Evolutionary conservation across 2,329 filamentous ascomycete species (phyloP).

Genomic region (Neopestalotiopsis sp.): DNA sequence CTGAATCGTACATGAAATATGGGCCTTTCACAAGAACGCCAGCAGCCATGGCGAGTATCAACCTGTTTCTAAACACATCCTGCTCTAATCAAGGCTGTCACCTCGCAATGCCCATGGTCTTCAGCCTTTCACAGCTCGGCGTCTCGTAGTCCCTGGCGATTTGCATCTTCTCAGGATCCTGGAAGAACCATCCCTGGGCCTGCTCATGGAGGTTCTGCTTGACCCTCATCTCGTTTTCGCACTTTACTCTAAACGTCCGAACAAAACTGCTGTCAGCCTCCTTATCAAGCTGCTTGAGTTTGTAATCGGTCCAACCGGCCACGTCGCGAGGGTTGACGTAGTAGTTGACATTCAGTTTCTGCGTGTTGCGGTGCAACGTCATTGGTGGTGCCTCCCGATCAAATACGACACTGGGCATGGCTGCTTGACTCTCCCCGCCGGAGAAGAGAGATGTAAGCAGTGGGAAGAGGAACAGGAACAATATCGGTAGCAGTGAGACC

Average conservation of each 20-base stretch:
- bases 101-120: slow-evolving; percentile 42
- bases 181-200: slow-evolving; percentile 86
- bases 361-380: slow-evolving; percentile 75
- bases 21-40: background rate
- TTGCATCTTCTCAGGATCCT: slow-evolving; percentile 79
- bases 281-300: slow-evolving; percentile 77
- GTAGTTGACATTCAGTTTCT: slow-evolving; percentile 77
- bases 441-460: slow-evolving; percentile 82
- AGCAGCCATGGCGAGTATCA: background rate
- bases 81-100: background rate
- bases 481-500: slow-evolving; percentile 80
- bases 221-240: slow-evolving; percentile 72
- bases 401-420: slow-evolving; percentile 75
- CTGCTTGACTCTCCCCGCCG: slow-evolving; percentile 53
- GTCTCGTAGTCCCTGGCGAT: slow-evolving; percentile 62
- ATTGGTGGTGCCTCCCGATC: slow-evolving; percentile 73
- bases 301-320: slow-evolving; percentile 68
- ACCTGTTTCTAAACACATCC: background rate
- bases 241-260: slow-evolving; percentile 69
- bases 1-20: background rate
- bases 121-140: slow-evolving; percentile 58
- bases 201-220: slow-evolving; percentile 74
- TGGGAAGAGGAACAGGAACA: slow-evolving; percentile 87
- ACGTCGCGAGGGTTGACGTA: slow-evolving; percentile 84
- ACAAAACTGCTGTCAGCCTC: slow-evolving; percentile 78